phyloP scores from a whole-genome alignment of 371 early-diverging fungal species.

The Batrachochytrium dendrobatidis region DNA sequence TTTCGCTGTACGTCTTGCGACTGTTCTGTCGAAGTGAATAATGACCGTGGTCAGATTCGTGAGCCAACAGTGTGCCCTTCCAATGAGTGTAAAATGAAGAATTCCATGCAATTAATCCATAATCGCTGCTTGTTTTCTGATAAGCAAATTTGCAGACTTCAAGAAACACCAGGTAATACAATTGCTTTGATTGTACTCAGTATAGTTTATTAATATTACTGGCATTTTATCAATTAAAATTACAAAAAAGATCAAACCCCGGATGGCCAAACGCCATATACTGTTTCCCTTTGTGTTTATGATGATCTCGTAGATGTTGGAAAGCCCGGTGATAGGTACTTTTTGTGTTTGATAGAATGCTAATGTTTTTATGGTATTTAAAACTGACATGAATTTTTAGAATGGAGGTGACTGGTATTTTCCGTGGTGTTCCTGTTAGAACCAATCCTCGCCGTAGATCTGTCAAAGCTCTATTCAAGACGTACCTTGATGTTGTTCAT shows the following conservation, averaged over 20 bases:
- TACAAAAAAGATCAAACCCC: conserved; percentile 79
- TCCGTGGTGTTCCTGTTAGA: conserved; percentile 93
- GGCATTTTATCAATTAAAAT: too few relatives aligned
- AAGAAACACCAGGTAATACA: conserved; percentile 89
- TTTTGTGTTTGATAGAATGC: neutral
- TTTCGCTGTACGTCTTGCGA: conserved; percentile 90
- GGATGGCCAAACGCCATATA: conserved; percentile 98
- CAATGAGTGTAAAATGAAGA: conserved; percentile 65
- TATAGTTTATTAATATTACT: too few relatives aligned
- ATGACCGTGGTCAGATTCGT: conserved; percentile 84
- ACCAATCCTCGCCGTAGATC: conserved; percentile 88
- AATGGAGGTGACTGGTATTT: conserved; percentile 93
- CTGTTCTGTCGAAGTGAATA: conserved; percentile 67
- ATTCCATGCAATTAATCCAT: conserved; percentile 84
- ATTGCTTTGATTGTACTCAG: too few relatives aligned
- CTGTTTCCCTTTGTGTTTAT: conserved; percentile 85
- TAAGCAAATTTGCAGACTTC: conserved; percentile 94
- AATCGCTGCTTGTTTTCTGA: conserved; percentile 91
- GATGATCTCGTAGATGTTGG: conserved; percentile 94
- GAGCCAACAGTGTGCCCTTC: conserved; percentile 92
- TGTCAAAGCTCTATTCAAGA: conserved; percentile 91
- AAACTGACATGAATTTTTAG: conserved; percentile 24
- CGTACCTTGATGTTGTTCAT: conserved; percentile 95
- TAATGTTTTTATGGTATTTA: neutral
- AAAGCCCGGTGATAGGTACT: conserved; percentile 92